phyloP scores from a whole-genome alignment of 768 basidiomycete genomes.

The Cystofilobasidium bisporidii region DNA sequence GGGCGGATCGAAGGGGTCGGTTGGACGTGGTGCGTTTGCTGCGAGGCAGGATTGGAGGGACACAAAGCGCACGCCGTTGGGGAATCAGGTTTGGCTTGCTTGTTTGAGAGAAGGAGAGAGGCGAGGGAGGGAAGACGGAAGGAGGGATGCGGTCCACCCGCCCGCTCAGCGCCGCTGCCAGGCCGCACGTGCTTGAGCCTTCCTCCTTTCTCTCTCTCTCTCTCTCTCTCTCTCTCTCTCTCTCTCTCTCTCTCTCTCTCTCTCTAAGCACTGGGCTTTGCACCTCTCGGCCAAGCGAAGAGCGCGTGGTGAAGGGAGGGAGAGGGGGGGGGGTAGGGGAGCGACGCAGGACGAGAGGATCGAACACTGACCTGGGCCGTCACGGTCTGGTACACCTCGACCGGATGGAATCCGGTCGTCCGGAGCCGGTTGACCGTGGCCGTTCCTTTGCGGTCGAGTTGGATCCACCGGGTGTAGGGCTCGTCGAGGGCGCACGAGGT shows the following conservation, averaged over 20 bases:
- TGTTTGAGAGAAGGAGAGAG: too few relatives aligned
- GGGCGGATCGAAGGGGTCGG: conserved; percentile 11
- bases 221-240: too few relatives aligned
- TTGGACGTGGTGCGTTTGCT: neutral
- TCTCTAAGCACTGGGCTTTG: too few relatives aligned
- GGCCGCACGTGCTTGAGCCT: too few relatives aligned
- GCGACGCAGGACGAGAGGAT: neutral
- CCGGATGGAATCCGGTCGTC: conserved; percentile 9
- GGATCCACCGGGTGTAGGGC: conserved; percentile 13
- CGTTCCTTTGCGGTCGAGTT: conserved; percentile 13
- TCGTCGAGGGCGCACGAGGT: conserved; percentile 22
- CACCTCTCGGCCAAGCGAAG: neutral
- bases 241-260: too few relatives aligned
- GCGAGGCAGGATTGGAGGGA: too few relatives aligned
- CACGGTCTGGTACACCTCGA: conserved; percentile 9
- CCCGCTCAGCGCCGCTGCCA: too few relatives aligned
- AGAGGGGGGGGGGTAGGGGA: neutral
- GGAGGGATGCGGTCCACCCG: too few relatives aligned
- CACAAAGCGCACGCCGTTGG: too few relatives aligned
- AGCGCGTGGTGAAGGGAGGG: neutral
- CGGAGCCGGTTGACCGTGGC: conserved; percentile 16
- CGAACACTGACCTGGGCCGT: neutral
- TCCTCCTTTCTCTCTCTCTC: too few relatives aligned
- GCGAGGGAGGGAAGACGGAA: neutral
- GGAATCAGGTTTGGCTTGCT: too few relatives aligned